Evolutionary conservation across 2,329 filamentous ascomycete species (phyloP).

Genomic region (Fusarium domesticum): DNA sequence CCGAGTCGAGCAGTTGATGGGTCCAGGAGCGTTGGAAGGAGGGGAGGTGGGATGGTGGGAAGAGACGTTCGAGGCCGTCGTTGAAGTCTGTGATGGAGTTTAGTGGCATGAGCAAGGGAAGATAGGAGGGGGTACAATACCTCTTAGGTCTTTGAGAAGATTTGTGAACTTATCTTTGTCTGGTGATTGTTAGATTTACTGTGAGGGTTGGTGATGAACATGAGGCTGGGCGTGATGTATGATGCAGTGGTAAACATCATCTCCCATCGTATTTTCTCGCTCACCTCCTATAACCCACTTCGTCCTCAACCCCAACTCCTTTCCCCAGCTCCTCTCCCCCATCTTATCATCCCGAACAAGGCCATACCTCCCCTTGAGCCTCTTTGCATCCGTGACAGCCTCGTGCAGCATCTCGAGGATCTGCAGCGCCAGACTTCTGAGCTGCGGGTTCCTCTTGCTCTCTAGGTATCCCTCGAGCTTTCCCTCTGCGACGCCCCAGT

Average conservation of each 20-base stretch:
- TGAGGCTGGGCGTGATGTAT: background rate
- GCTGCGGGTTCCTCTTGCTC: constrained; percentile 36
- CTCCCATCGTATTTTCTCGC: constrained; percentile 2
- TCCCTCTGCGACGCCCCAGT: constrained; percentile 48
- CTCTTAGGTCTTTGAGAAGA: constrained; percentile 41
- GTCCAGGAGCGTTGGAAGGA: constrained; percentile 46
- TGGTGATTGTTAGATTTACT: constrained; percentile 3
- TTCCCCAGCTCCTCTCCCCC: constrained; percentile 34
- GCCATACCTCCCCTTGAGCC: constrained; percentile 43
- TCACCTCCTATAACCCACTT: constrained; percentile 45
- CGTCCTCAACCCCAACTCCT: constrained; percentile 35
- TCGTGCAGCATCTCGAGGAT: constrained; percentile 43
- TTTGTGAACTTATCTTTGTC: constrained; percentile 46
- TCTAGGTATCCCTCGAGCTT: constrained; percentile 42
- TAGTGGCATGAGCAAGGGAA: background rate
- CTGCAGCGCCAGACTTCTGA: constrained; percentile 39
- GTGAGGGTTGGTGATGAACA: background rate
- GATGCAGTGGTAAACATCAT: constrained; percentile 1
- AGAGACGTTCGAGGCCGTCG: constrained; percentile 46
- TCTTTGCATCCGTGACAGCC: constrained; percentile 44
- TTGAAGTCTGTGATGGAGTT: constrained; percentile 39
- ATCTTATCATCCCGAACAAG: constrained; percentile 32
- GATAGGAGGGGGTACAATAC: constrained; percentile 18
- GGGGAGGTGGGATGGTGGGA: constrained; percentile 41
- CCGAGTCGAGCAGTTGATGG: constrained; percentile 45